A percentile compares a stretch with the other conserved stretches of the same genome.
Conservation (phyloP, 2,329 filamentous ascomycete species). For the Cladorrhinum sp. region DNA sequence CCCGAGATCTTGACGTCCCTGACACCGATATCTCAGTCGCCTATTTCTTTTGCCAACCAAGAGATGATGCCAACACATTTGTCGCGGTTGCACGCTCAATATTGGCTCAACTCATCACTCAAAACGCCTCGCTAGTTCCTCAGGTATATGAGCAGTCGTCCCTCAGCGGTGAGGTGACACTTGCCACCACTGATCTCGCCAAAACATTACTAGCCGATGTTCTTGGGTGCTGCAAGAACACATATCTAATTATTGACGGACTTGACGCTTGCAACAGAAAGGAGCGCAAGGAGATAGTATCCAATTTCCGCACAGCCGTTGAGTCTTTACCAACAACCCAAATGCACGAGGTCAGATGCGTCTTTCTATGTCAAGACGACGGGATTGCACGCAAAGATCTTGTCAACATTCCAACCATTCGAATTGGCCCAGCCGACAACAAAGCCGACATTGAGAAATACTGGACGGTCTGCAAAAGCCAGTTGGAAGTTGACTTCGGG, state of each 20-base stretch:
- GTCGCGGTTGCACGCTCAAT: slow-evolving; percentile 33
- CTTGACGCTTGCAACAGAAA: slow-evolving; percentile 39
- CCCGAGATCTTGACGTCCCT: slow-evolving; percentile 9
- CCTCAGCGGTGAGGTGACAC: slow-evolving; percentile 29
- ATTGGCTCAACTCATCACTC: slow-evolving; percentile 34
- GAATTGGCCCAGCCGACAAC: neutral
- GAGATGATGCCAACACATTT: slow-evolving; percentile 34
- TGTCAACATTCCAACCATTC: neutral
- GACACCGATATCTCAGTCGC: slow-evolving; percentile 21
- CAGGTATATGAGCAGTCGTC: slow-evolving; percentile 35
- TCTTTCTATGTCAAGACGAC: neutral
- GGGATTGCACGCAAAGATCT: neutral
- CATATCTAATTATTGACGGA: slow-evolving; percentile 41
- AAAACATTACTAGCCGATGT: slow-evolving; percentile 32
- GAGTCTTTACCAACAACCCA: neutral
- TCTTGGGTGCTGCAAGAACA: slow-evolving; percentile 27
- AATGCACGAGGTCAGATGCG: neutral
- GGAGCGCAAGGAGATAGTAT: slow-evolving; percentile 18
- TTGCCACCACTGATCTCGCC: slow-evolving; percentile 28
- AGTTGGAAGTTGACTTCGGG: neutral
- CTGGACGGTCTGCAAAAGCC: neutral
- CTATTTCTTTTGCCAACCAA: slow-evolving; percentile 41
- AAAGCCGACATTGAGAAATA: neutral
- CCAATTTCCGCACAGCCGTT: neutral
- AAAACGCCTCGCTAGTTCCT: slow-evolving; percentile 30